phyloP scores from a whole-genome alignment of 768 basidiomycete genomes.

The Pisolithus sp. region DNA sequence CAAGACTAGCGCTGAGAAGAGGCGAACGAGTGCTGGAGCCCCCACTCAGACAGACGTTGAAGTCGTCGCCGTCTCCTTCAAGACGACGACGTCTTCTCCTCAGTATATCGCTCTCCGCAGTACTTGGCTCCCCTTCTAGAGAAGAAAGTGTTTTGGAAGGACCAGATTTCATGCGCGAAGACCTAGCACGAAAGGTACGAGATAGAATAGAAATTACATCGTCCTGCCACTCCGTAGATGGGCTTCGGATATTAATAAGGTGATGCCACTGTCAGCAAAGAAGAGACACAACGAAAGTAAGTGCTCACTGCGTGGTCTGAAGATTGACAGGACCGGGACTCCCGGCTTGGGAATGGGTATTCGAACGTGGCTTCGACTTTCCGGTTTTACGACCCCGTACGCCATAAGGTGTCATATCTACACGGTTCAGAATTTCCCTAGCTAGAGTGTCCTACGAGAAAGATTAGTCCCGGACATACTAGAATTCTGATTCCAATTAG shows the following conservation, averaged over 20 bases:
- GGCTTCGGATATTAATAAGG: constrained; percentile 34
- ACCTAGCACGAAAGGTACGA: not conserved
- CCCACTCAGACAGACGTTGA: constrained; percentile 6
- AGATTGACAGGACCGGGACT: constrained; percentile 31
- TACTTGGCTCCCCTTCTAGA: constrained; percentile 8
- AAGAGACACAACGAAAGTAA: not conserved
- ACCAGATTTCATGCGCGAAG: not conserved
- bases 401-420: constrained; percentile 78
- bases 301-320: constrained; percentile 57
- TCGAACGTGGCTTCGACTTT: constrained; percentile 24
- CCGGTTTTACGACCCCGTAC: constrained; percentile 57
- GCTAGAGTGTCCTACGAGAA: constrained; percentile 64
- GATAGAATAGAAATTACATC: constrained; percentile 34
- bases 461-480: not conserved
- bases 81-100: constrained; percentile 49
- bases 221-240: constrained; percentile 83
- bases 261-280: not conserved
- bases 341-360: constrained; percentile 13
- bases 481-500: not conserved
- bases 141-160: constrained; percentile 7
- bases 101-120: constrained; percentile 20
- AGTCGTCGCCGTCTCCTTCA: constrained; percentile 12
- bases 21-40: constrained; percentile 2
- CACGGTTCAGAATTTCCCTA: constrained; percentile 71
- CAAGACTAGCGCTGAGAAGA: constrained; percentile 14